Evolutionary conservation across 2,329 filamentous ascomycete species (phyloP).

Genomic region (Botrytis deweyae): DNA sequence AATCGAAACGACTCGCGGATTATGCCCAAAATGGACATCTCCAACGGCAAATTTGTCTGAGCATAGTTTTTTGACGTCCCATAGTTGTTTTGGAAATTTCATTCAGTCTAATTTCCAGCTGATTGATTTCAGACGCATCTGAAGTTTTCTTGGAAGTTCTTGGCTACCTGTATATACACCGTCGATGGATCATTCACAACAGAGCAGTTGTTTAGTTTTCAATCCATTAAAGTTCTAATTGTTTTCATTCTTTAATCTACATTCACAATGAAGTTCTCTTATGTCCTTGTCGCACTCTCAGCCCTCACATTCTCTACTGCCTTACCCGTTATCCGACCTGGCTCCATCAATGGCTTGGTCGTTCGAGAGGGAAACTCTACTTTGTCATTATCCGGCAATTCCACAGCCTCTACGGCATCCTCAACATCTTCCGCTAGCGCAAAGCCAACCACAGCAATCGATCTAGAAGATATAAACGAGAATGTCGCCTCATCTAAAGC

Average conservation of each 20-base stretch:
- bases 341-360: neutral
- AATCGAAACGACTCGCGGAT: constrained; percentile 2
- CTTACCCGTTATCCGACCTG: neutral
- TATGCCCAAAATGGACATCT: neutral
- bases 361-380: neutral
- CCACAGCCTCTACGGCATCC: neutral
- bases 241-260: constrained; percentile 5
- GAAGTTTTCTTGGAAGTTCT: constrained; percentile 11
- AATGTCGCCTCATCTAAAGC: neutral
- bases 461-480: neutral
- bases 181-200: neutral
- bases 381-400: neutral
- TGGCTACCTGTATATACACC: constrained; percentile 17
- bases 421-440: neutral
- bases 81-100: constrained; percentile 3
- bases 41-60: neutral
- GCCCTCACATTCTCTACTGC: constrained; percentile 14
- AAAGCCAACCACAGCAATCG: neutral
- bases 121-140: constrained; percentile 6
- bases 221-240: neutral
- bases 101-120: neutral
- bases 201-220: neutral
- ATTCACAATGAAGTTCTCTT: constrained; percentile 14
- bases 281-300: neutral
- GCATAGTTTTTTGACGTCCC: constrained; percentile 10